phyloP scores from a whole-genome alignment of 2,329 filamentous ascomycete genomes.

The Knufia fluminis region DNA sequence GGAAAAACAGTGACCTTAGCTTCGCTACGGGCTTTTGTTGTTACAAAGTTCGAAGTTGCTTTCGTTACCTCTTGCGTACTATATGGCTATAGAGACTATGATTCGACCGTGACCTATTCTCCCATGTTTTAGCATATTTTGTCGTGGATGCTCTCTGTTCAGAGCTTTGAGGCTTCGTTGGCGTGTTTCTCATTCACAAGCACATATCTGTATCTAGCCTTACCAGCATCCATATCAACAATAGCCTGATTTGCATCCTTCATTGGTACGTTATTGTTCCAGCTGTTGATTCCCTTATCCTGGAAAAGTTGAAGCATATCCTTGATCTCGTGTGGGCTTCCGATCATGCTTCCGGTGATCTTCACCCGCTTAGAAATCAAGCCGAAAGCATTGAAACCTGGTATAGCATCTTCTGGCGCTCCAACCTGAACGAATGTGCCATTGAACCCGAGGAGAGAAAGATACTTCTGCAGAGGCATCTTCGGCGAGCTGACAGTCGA shows the following conservation, averaged over 20 bases:
- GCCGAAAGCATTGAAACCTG: conserved; percentile 48
- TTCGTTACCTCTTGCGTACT: too few species aligned
- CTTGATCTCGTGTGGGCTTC: conserved; percentile 36
- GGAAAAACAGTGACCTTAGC: too few species aligned
- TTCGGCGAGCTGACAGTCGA: conserved; percentile 49
- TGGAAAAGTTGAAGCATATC: conserved; percentile 38
- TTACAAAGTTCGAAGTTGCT: too few species aligned
- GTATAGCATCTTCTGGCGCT: conserved; percentile 52
- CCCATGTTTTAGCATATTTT: too few species aligned
- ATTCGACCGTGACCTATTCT: too few species aligned
- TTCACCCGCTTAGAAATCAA: conserved; percentile 51
- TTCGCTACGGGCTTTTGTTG: too few species aligned
- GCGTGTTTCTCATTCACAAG: conserved; percentile 29
- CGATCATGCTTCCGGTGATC: conserved; percentile 42
- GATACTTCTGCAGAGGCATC: conserved; percentile 56
- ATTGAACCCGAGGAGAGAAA: conserved; percentile 49
- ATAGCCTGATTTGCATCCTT: conserved; percentile 36
- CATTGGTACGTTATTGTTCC: conserved; percentile 37
- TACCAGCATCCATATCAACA: conserved; percentile 37
- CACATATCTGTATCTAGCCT: conserved; percentile 40
- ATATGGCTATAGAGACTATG: too few species aligned
- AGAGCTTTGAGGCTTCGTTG: conserved; percentile 6
- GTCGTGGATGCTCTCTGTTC: too few species aligned
- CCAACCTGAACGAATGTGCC: conserved; percentile 61
- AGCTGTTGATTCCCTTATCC: conserved; percentile 35